phyloP scores from a whole-genome alignment of 1,284 basidiomycete species.

The Calocybe gambosa region DNA sequence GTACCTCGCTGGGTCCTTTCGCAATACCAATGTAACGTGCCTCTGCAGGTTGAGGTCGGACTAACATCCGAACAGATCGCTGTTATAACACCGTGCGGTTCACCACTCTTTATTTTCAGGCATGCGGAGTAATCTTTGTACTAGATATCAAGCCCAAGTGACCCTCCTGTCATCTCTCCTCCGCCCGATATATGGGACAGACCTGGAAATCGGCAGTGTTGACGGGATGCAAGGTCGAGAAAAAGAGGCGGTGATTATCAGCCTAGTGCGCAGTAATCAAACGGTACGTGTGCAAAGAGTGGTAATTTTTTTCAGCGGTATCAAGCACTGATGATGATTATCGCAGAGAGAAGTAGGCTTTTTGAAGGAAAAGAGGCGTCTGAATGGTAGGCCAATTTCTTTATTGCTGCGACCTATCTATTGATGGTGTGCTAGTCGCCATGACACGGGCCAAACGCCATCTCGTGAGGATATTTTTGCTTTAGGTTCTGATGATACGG shows the following conservation, averaged over 20 bases:
- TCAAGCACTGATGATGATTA: slow-evolving; percentile 4
- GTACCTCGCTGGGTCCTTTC: background rate
- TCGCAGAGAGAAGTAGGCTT: slow-evolving; percentile 83
- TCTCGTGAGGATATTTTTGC: slow-evolving; percentile 46
- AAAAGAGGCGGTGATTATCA: slow-evolving; percentile 86
- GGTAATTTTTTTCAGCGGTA: background rate
- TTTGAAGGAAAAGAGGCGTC: slow-evolving; percentile 80
- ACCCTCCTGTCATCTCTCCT: slow-evolving; percentile 71
- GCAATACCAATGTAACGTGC: background rate
- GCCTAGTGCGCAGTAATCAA: slow-evolving; percentile 84
- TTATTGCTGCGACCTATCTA: slow-evolving; percentile 1
- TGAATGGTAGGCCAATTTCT: slow-evolving; percentile 61
- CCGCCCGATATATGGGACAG: slow-evolving; percentile 59
- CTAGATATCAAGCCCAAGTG: slow-evolving; percentile 87
- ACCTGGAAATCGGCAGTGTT: slow-evolving; percentile 84
- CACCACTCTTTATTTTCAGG: background rate
- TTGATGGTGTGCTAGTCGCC: slow-evolving; percentile 49
- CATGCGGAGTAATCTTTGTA: background rate
- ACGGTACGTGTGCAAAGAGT: slow-evolving; percentile 37
- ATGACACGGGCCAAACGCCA: slow-evolving; percentile 94
- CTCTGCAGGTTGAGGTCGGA: slow-evolving; percentile 57
- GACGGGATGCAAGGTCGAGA: slow-evolving; percentile 94
- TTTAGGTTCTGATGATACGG: background rate
- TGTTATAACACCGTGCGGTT: slow-evolving; percentile 79
- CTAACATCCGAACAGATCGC: slow-evolving; percentile 75